phyloP scores from a whole-genome alignment of 2,329 filamentous ascomycete species.

The Fusarium sp. region DNA sequence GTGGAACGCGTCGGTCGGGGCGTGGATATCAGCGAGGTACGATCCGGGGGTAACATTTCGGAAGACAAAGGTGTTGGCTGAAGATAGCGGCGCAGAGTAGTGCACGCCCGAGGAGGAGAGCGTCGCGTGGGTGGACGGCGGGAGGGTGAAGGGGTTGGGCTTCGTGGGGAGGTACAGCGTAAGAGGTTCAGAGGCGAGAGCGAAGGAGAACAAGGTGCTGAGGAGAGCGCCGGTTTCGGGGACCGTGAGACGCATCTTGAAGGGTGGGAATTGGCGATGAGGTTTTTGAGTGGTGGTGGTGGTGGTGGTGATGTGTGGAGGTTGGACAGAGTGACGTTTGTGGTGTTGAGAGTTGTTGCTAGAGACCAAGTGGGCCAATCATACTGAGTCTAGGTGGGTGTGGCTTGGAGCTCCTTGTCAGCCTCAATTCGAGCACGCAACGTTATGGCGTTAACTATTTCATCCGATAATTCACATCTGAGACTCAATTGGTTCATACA shows the following conservation, averaged over 20 bases:
- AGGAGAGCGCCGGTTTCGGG: constrained; percentile 51
- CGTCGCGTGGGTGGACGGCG: constrained; percentile 75
- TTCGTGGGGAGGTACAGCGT: constrained; percentile 61
- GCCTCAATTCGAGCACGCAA: constrained; percentile 25
- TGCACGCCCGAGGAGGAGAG: constrained; percentile 57
- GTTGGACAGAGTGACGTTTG: constrained; percentile 35
- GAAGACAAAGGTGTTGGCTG: constrained; percentile 81
- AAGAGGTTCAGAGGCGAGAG: constrained; percentile 49
- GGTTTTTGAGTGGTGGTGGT: neutral
- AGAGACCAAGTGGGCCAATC: constrained; percentile 41
- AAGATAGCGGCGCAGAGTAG: constrained; percentile 71
- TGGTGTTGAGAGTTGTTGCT: constrained; percentile 30
- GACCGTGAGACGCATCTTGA: constrained; percentile 51
- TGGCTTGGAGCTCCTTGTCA: constrained; percentile 33
- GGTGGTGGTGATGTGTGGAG: constrained; percentile 17
- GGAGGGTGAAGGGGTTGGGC: constrained; percentile 66
- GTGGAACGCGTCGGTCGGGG: constrained; percentile 78
- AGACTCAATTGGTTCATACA: neutral
- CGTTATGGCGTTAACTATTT: neutral
- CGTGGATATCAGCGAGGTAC: constrained; percentile 87
- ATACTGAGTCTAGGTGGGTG: constrained; percentile 11
- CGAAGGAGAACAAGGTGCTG: constrained; percentile 51
- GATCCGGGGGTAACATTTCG: constrained; percentile 75
- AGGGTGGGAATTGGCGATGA: neutral
- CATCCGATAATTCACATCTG: neutral